Evolutionary conservation across 164 flowering plant species (phyloP), one percentile per base, ranked within the genome.

Genomic region (Houttuynia cordata): DNA sequence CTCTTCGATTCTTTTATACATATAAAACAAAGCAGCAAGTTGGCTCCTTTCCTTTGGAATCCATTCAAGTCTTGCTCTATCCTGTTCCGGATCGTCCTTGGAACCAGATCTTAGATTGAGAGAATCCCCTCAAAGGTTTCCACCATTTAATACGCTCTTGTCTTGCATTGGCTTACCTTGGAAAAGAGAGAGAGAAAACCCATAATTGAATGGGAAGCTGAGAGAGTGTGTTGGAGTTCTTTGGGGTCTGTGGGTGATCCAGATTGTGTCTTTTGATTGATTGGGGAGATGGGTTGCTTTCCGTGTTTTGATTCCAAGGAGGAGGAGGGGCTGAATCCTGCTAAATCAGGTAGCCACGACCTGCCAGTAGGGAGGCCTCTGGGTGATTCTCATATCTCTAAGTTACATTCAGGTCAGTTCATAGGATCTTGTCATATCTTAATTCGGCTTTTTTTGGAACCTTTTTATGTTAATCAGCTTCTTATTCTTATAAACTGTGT

Each of bases 291-390:
- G 78, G 78, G 78, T 57, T 75, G 78, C 55, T 75, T 75, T 54
- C 60, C 78, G 23, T 75, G 78, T 53, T 75, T 75, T 24, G 78
- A 71, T 61, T 71, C 78, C n/a, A 71, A 60, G 60, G 74, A 71
- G 56, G 77, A 68, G 41, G 72, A 67, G 59, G 63, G 62, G 52
- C 60, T 74, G 42, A 68, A 60, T 68, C 71, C 60, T 21, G 60
- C 39, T 19, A 64, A 65, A 34, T 24, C 56, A 25, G 62, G 6
- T 34, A 59, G 67, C 49, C 74, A 71, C 22, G 72, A 60, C 23
- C 34, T 40, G 56, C 60, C 60, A 23, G 74, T 68, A 54, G 40
- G 45, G 4, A 65, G 45, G 20, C 67, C 62, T 49, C 30, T 22
- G 0, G 63, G 57, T 41, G 70, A 71, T 39, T 40, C 74, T 24